Base-by-base conservation (phyloP, 805 yeast genomes). In the Candida oleophila region DNA sequence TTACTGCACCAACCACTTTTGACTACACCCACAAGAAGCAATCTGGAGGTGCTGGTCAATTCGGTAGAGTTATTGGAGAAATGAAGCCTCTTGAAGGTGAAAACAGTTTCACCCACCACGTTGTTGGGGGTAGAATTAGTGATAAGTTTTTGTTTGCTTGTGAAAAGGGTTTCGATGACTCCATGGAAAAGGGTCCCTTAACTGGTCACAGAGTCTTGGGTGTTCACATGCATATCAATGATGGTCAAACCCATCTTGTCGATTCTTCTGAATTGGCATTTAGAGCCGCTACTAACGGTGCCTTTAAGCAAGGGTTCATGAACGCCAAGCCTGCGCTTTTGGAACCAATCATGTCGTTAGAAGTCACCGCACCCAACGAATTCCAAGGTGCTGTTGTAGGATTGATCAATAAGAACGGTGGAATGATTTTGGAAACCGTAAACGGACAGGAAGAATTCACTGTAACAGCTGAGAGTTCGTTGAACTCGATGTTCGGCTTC, bases 31-130 rank as follows among this genome's bases (percentile, higher is more conserved):
- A 92, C 77, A 94, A 94, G 80, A 92, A 90, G 66, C 99, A 94
- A 76, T 81, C 92, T 62, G 99, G 99, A 69, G 99, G 99, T 81
- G 96, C 98, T 55, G 99, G 99, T 73, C 99, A 94, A 77, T 94
- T 83, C 65, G 99, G 96, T 69, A 85, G 91, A 74, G 97, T 92
- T 61, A 86, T 90, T 68, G 98, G 99, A 65, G 78, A 75, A 47
- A 66, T 91, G 71, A 69, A 76, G 4, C 82, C 90, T 45, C 63
- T 80, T 41, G 87, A 79, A 43, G 83, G 81, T 42, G 81, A 79
- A 48, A 91, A 91, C 68, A 73, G 73, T 55, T 94, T 92, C 68
- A 82, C 85, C 61, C 86, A 96, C 41, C 87, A 85, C 53, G 83
- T 94, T 65, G 94, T 94, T 54, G 98, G 99, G 60, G 99, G 99